phyloP scores from a whole-genome alignment of 345 rosid species.

The Melaleuca quinquenervia region DNA sequence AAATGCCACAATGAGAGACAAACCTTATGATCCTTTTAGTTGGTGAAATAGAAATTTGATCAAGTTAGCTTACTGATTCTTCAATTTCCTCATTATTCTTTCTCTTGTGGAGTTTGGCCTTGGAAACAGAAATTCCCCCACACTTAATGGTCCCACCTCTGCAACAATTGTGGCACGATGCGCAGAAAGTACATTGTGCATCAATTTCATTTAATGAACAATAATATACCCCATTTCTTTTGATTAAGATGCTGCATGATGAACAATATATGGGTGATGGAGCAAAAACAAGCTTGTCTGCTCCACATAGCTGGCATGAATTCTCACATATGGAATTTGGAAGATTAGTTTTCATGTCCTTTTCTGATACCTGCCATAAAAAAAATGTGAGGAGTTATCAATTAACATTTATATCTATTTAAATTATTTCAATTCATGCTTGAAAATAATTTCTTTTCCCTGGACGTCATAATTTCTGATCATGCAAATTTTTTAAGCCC shows the following conservation, averaged over 20 bases:
- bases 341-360: neutral
- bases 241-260: constrained; percentile 72
- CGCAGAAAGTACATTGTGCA: constrained; percentile 66
- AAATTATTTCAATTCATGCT: neutral
- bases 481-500: neutral
- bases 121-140: constrained; percentile 48
- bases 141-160: constrained; percentile 57
- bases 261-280: constrained; percentile 89
- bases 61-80: constrained; percentile 57
- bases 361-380: neutral
- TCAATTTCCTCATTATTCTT: constrained; percentile 83
- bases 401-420: neutral
- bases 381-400: neutral
- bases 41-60: neutral
- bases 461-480: neutral
- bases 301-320: constrained; percentile 89
- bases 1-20: constrained; percentile 5
- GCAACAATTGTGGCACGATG: constrained; percentile 67
- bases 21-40: neutral
- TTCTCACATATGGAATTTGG: constrained; percentile 31
- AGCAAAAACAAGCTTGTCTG: constrained; percentile 76
- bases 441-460: neutral
- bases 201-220: constrained; percentile 44
- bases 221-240: constrained; percentile 80
- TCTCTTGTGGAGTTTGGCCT: constrained; percentile 76